These are phyloP conservation scores for Penicillium sp. DNA, from an alignment of 2,329 filamentous ascomycete species.

Conservation along the genomic window DNA sequence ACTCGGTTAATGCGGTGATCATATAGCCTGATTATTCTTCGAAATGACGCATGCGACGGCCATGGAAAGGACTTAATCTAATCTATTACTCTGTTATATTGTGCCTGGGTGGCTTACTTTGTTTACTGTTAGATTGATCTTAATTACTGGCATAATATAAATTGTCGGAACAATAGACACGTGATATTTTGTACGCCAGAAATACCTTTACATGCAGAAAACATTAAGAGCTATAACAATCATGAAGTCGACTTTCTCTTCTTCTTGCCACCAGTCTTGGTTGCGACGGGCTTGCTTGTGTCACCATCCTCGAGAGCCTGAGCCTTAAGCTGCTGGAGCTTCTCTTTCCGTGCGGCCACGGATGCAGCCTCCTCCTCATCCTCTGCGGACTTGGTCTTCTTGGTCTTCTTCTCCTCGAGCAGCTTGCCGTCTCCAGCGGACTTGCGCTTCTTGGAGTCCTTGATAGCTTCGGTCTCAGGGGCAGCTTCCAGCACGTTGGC, in stretches of 20 bases:
- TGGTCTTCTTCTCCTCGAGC: constrained; percentile 40
- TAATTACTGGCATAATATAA: constrained; percentile 1
- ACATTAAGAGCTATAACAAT: constrained; percentile 32
- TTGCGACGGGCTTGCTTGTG: constrained; percentile 22
- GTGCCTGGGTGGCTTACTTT: background rate
- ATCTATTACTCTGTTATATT: background rate
- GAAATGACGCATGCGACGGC: constrained; percentile 4
- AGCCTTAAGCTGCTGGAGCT: constrained; percentile 52
- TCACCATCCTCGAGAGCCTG: constrained; percentile 48
- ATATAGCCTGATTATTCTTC: constrained; percentile 17
- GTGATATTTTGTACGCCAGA: constrained; percentile 36
- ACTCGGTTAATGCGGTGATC: constrained; percentile 35
- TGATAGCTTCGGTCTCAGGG: constrained; percentile 35
- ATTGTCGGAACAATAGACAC: constrained; percentile 25
- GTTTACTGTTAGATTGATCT: background rate
- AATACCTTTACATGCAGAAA: constrained; percentile 35
- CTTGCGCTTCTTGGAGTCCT: constrained; percentile 59
- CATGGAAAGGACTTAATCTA: background rate
- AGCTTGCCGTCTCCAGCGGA: constrained; percentile 35
- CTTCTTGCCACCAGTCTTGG: constrained; percentile 34
- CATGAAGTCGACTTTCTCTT: constrained; percentile 44
- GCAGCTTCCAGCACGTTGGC: constrained; percentile 65
- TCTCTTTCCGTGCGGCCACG: constrained; percentile 46
- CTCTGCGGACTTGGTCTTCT: constrained; percentile 40
- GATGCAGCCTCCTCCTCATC: constrained; percentile 40